Base-by-base conservation (phyloP, 805 yeast species). In the Candida awuae region DNA sequence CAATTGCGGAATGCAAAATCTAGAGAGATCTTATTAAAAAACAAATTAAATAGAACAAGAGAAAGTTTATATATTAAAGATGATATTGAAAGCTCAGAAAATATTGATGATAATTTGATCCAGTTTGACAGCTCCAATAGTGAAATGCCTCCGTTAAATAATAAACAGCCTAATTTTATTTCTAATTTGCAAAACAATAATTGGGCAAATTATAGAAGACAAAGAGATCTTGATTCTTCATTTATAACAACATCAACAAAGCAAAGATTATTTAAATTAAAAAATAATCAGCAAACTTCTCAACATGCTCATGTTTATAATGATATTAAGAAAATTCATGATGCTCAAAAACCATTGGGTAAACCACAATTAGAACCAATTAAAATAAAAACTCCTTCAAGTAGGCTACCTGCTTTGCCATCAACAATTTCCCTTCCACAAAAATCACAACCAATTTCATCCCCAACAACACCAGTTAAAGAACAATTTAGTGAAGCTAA, bases 181-280 rank as follows among this genome's bases (percentile, higher is more conserved):
- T 6, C 29, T 4, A 39, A 31, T 25, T 42, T 59, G 32, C 68
- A 62, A 48, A 65, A 77, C 53, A 64, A 71, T 43, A 62, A 68
- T 48, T 71, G 76, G 66, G 65, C 72, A 22, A 68, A 75, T 1
- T 71, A 72, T 49, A 62, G 73, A 45, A 50, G 45, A 34, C 35
- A 45, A 21, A 27, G 36, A 17, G 34, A 31, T 15, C 16, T 13
- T 14, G 19, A n/a, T 29, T 19, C 35, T 6, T 20, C 31, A 9
- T n/a, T n/a, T n/a, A n/a, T 25, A 25, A 25, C 6, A 12, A 25
- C 10, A 25, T 25, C n/a, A 14, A 10, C 28, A 5, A 25, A 10
- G n/a, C 6, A 29, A 12, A 29, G 15, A n/a, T 4, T 29, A 12
- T 17, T 7, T 7, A 18, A 6, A 4, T 5, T 16, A 13, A 29